Evolutionary conservation across 1,139 yeast species (phyloP).

Genomic region (Yamadazyma sp.): DNA sequence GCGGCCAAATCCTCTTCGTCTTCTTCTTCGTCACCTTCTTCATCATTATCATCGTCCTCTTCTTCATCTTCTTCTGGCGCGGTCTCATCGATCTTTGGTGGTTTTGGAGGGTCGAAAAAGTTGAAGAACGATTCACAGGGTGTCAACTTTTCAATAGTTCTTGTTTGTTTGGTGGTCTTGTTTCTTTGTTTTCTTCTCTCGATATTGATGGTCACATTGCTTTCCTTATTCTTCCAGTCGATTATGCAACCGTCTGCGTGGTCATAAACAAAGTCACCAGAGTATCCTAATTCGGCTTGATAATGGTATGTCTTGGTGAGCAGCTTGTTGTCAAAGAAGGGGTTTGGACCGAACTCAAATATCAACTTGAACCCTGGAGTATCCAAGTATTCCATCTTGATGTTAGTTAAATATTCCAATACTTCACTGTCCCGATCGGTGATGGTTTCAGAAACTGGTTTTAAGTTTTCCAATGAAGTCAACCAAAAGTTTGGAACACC

Average conservation of each 20-base stretch:
- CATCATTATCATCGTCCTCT: constrained; percentile 35
- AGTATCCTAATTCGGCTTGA: constrained; percentile 90
- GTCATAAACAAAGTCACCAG: constrained; percentile 95
- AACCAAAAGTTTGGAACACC: constrained; percentile 98
- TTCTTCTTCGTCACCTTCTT: constrained; percentile 44
- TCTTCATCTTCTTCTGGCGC: constrained; percentile 35
- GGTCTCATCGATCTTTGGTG: constrained; percentile 52
- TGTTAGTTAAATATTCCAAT: constrained; percentile 63
- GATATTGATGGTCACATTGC: constrained; percentile 79
- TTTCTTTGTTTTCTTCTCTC: constrained; percentile 98
- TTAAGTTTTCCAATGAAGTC: constrained; percentile 87
- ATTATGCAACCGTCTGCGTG: constrained; percentile 92
- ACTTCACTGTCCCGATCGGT: constrained; percentile 91
- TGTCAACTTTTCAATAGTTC: constrained; percentile 91
- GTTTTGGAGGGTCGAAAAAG: constrained; percentile 91
- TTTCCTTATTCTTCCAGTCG: constrained; percentile 79
- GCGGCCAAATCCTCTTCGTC: constrained; percentile 78
- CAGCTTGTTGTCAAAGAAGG: constrained; percentile 69
- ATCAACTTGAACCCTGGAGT: constrained; percentile 89
- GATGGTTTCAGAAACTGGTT: constrained; percentile 79
- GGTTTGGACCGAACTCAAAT: constrained; percentile 78
- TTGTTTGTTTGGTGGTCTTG: constrained; percentile 94
- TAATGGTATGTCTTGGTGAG: constrained; percentile 88
- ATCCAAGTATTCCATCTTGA: constrained; percentile 78
- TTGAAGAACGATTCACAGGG: constrained; percentile 94